Base-by-base conservation (phyloP, 257 asterid genomes). In the Catharanthus roseus region DNA sequence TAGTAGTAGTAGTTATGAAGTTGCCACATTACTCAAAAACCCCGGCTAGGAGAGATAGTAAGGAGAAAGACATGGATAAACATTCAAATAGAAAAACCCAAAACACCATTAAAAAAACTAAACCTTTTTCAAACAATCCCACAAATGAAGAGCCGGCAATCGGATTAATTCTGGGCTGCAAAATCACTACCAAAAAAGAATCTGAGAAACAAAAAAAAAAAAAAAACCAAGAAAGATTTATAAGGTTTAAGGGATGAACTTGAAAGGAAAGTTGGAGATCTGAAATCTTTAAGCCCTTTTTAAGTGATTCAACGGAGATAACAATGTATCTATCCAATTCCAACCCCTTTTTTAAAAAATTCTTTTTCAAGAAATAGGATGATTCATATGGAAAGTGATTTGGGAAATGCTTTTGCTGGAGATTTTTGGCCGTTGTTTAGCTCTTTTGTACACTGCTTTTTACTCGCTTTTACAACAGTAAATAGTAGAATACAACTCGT, bases 121-220 rank as follows among this genome's bases (percentile, higher is more conserved):
- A 49, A 49, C 69, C 70, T 38, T 72, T 49, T 69, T 8, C 33
- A 51, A 68, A 28, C 45, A 24, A 19, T 24, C 64, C 38, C 53
- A 23, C 23, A 36, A 72, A 19, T 67, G 73, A 67, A 45, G 72
- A 67, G 77, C 73, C 77, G 62, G 72, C 77, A 41, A 31, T 16
- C 18, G 15, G 42, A 60, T 50, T 24, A 55, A 24, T n/a, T n/a
- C n/a, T n/a, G 65, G 65, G 41, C 42, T 29, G 65, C 57, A 65
- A 11, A 49, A 36, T 31, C 66, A 15, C 64, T 63, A 74, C 60
- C 23, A n/a, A 31, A 44, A 42, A 12, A 24, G 13, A 41, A 41
- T 1, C 5, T 39, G 23, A 38, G 26, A 21, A 5, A 28, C 26
- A 31, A 36, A 63, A 28, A 5, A 47, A 19, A 36, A 42, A 13